Conservation (phyloP, 2,329 filamentous ascomycete species). For the Xylariaceae sp. region DNA sequence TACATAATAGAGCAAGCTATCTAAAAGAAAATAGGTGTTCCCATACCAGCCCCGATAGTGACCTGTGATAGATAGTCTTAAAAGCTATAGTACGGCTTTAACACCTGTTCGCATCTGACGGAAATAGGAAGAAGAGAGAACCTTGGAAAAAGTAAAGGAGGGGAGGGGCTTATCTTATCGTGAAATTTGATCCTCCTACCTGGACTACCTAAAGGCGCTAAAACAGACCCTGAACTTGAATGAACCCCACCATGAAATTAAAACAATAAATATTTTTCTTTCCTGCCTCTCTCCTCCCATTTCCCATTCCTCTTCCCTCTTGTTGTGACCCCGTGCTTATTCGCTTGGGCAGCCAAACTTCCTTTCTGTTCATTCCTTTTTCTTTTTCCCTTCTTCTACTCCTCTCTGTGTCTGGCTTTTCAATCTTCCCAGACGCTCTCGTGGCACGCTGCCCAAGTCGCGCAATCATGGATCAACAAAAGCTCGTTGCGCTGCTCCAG, state of each 20-base stretch:
- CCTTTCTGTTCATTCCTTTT: conserved; percentile 1
- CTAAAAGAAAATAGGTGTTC: no score
- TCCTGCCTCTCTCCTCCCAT: conserved; percentile 17
- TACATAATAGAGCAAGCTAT: no score
- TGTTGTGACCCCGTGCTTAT: conserved; percentile 22
- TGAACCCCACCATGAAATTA: conserved; percentile 28
- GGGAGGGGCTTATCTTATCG: conserved; percentile 29
- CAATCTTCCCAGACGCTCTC: neutral
- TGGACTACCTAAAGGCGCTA: no score
- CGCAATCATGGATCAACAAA: conserved; percentile 74
- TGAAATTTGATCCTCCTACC: neutral
- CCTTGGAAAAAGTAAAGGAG: neutral
- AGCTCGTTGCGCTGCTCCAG: conserved; percentile 86
- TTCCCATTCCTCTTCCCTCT: neutral
- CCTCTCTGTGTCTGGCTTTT: neutral
- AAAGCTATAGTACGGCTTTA: no score
- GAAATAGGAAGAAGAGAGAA: conserved; percentile 3
- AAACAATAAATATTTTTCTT: conserved; percentile 28
- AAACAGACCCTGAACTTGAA: conserved; percentile 8
- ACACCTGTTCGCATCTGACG: no score
- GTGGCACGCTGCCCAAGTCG: conserved; percentile 16
- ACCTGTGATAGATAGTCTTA: no score
- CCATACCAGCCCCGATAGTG: no score
- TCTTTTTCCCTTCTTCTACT: neutral
- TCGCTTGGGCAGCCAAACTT: conserved; percentile 22